Evolutionary conservation across 2,329 filamentous ascomycete species (phyloP).

Genomic region (Aspergillus sp.): DNA sequence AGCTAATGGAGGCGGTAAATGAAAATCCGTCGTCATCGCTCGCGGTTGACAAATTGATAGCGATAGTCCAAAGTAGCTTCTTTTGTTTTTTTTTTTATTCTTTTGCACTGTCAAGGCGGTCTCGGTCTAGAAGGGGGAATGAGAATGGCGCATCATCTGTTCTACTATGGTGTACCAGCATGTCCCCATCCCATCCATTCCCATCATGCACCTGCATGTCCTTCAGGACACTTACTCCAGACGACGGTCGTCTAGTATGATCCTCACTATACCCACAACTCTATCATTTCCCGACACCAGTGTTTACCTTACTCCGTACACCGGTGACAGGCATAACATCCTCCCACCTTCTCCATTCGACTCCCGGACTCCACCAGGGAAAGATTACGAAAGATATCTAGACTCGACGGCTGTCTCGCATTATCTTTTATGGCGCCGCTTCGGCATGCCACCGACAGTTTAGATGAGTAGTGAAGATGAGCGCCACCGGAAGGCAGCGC

Average conservation of each 20-base stretch:
- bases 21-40: neutral
- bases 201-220: too few species aligned
- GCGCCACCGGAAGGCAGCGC: neutral
- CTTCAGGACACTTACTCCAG: neutral
- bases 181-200: too few species aligned
- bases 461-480: neutral
- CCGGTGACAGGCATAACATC: neutral
- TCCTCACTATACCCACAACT: neutral
- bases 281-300: neutral
- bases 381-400: conserved; percentile 7
- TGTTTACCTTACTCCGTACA: conserved; percentile 5
- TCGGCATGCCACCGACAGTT: conserved; percentile 8
- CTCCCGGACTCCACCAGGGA: neutral
- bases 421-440: neutral
- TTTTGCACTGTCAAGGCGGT: neutral
- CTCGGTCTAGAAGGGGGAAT: neutral
- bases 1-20: conserved; percentile 3
- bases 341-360: too few species aligned
- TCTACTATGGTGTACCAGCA: neutral
- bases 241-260: neutral
- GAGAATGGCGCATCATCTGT: neutral
- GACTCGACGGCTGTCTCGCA: conserved; percentile 19
- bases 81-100: too few species aligned
- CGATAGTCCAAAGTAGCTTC: neutral
- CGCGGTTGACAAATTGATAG: neutral